These are phyloP conservation scores for Singerocomus inundabilis DNA, from an alignment of 1,284 basidiomycete genomes.

Conservation along the genomic window DNA sequence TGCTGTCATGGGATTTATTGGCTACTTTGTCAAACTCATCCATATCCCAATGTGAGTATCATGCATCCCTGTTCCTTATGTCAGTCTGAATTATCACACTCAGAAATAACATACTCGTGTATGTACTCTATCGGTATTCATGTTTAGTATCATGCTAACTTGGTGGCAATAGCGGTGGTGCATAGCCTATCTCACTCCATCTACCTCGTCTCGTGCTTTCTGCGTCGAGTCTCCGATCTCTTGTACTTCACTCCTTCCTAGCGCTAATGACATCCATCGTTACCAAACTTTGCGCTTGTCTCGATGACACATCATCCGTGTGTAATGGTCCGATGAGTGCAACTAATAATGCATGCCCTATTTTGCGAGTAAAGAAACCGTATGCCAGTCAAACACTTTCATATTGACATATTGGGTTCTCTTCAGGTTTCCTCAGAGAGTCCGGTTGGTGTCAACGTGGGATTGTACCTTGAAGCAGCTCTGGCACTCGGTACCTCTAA, in stretches of 20 bases:
- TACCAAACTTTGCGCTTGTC: not conserved
- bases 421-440: slow-evolving; percentile 3
- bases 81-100: slow-evolving; percentile 23
- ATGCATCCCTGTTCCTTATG: not conserved
- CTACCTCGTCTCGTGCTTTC: slow-evolving; percentile 3
- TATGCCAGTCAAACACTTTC: not conserved
- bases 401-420: slow-evolving; percentile 11
- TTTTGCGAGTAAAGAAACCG: not conserved
- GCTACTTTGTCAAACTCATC: slow-evolving; percentile 93
- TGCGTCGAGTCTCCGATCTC: slow-evolving; percentile 6
- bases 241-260: slow-evolving; percentile 20
- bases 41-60: slow-evolving; percentile 89
- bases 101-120: slow-evolving; percentile 96
- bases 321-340: not conserved
- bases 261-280: slow-evolving; percentile 5
- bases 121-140: slow-evolving; percentile 40
- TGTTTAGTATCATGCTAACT: slow-evolving; percentile 8
- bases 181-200: slow-evolving; percentile 40
- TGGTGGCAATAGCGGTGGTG: slow-evolving; percentile 55
- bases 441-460: slow-evolving; percentile 1
- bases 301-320: not conserved
- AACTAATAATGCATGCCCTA: slow-evolving; percentile 4
- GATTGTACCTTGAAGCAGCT: slow-evolving; percentile 13
- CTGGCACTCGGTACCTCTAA: slow-evolving; percentile 29
- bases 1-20: slow-evolving; percentile 97